Evolutionary conservation across 345 rosid genomes (phyloP).

Genomic region (Gossypium raimondii): DNA sequence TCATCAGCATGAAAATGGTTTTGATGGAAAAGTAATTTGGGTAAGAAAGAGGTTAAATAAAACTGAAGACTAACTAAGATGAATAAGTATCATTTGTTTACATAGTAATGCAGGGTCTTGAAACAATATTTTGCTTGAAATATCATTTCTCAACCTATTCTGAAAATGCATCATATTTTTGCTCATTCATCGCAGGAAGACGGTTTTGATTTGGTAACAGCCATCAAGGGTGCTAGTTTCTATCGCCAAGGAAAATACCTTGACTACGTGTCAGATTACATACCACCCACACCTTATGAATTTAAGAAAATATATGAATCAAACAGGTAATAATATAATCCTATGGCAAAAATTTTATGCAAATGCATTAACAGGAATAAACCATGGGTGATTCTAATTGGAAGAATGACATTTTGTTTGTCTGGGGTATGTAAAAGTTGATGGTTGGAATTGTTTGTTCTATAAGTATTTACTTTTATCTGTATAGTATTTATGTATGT

Average conservation of each 20-base stretch:
- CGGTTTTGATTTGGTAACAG: slow-evolving; percentile 49
- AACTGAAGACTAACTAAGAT: neutral
- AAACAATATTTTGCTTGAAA: neutral
- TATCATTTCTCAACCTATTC: neutral
- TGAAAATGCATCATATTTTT: slow-evolving; percentile 11
- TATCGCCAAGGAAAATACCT: slow-evolving; percentile 54
- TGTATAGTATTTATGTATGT: too few relatives aligned
- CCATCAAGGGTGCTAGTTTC: slow-evolving; percentile 55
- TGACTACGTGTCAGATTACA: slow-evolving; percentile 50
- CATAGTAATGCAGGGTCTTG: neutral
- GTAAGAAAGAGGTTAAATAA: neutral
- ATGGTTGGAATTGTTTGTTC: too few relatives aligned
- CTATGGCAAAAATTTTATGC: neutral
- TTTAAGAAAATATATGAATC: slow-evolving; percentile 25
- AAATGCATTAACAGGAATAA: neutral
- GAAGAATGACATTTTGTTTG: neutral
- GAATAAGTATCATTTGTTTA: neutral
- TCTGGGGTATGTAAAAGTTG: neutral
- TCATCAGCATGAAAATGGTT: neutral
- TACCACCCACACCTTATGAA: slow-evolving; percentile 59
- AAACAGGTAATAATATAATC: slow-evolving; percentile 21
- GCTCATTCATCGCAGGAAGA: slow-evolving; percentile 49
- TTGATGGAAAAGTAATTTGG: neutral
- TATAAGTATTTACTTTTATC: too few relatives aligned
- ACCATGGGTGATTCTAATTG: neutral